Conservation (phyloP, 495 filamentous ascomycete species). For the Penicillium waksmanii region DNA sequence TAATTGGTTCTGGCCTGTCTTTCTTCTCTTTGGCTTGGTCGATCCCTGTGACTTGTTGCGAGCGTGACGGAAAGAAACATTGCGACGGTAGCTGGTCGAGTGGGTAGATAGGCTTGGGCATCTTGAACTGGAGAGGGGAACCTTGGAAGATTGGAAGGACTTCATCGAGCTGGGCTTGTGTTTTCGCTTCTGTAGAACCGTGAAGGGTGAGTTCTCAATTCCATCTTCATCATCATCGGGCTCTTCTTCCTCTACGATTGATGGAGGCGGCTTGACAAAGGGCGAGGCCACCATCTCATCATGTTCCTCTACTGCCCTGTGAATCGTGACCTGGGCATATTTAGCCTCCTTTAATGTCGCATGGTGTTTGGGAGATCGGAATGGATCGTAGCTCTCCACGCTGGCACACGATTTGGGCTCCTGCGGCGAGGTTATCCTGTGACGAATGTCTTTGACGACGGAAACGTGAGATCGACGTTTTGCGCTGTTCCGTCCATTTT, state of each 20-base stretch:
- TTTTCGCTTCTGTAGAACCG: slow-evolving; percentile 40
- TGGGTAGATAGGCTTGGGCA: slow-evolving; percentile 57
- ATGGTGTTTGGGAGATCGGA: slow-evolving; percentile 64
- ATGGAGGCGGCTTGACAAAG: slow-evolving; percentile 25
- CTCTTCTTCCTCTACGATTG: slow-evolving; percentile 31
- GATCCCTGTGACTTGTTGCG: slow-evolving; percentile 50
- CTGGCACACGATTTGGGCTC: slow-evolving; percentile 51
- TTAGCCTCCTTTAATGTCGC: slow-evolving; percentile 42
- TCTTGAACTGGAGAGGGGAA: slow-evolving; percentile 58
- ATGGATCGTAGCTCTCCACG: slow-evolving; percentile 79
- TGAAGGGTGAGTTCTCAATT: slow-evolving; percentile 32
- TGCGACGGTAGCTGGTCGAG: slow-evolving; percentile 70
- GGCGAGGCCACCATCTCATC: slow-evolving; percentile 15
- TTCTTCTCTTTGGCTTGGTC: slow-evolving; percentile 30
- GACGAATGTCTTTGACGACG: slow-evolving; percentile 62
- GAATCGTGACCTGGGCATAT: slow-evolving; percentile 68
- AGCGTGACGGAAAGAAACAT: slow-evolving; percentile 77
- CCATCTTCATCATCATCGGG: slow-evolving; percentile 18
- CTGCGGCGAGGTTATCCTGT: slow-evolving; percentile 46
- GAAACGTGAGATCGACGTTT: slow-evolving; percentile 71
- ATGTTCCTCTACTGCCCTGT: slow-evolving; percentile 44
- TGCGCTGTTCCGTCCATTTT: slow-evolving; percentile 37
- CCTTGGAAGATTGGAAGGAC: slow-evolving; percentile 42
- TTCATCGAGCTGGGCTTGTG: slow-evolving; percentile 41
- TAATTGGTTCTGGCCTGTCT: slow-evolving; percentile 13